Percentiles rank a stretch among this genome's conserved stretches.
phyloP scores from a whole-genome alignment of 1,284 basidiomycete genomes.

The Anthracocystis setariae region DNA sequence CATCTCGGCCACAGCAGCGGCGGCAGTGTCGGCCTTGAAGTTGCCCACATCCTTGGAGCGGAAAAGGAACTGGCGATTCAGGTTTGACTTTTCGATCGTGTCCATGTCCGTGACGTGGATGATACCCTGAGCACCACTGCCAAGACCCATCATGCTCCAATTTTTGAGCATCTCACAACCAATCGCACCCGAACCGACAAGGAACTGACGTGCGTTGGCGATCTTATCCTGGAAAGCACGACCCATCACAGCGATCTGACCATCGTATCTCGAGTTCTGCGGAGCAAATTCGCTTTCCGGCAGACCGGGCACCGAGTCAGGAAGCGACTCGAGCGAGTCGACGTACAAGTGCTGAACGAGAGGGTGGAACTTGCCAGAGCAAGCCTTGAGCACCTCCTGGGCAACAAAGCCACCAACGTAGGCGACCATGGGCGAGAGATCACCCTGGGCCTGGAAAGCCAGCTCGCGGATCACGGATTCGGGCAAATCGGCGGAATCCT shows the following conservation, averaged over 20 bases:
- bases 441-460: slow-evolving; percentile 91
- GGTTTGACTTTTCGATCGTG: slow-evolving; percentile 98
- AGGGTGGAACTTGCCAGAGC: slow-evolving; percentile 97
- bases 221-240: slow-evolving; percentile 92
- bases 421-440: slow-evolving; percentile 89
- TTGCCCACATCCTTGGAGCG: slow-evolving; percentile 94
- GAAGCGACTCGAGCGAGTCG: slow-evolving; percentile 89
- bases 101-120: slow-evolving; percentile 98
- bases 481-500: slow-evolving; percentile 79
- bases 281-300: slow-evolving; percentile 88
- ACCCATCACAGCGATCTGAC: slow-evolving; percentile 95
- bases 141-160: slow-evolving; percentile 99
- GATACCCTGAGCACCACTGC: slow-evolving; percentile 79
- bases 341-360: slow-evolving; percentile 96
- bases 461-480: slow-evolving; percentile 83
- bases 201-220: slow-evolving; percentile 88
- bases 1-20: slow-evolving; percentile 92
- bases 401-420: slow-evolving; percentile 97
- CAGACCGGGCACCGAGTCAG: slow-evolving; percentile 69
- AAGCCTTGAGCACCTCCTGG: slow-evolving; percentile 96
- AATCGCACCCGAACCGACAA: slow-evolving; percentile 97
- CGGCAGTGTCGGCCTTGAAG: slow-evolving; percentile 97
- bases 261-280: slow-evolving; percentile 85
- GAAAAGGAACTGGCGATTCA: slow-evolving; percentile 99
- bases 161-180: slow-evolving; percentile 99